Evolutionary conservation across 2,329 filamentous ascomycete species (phyloP), one percentile per base, ranked within the genome.

Genomic region (Falciphora oryzae): DNA sequence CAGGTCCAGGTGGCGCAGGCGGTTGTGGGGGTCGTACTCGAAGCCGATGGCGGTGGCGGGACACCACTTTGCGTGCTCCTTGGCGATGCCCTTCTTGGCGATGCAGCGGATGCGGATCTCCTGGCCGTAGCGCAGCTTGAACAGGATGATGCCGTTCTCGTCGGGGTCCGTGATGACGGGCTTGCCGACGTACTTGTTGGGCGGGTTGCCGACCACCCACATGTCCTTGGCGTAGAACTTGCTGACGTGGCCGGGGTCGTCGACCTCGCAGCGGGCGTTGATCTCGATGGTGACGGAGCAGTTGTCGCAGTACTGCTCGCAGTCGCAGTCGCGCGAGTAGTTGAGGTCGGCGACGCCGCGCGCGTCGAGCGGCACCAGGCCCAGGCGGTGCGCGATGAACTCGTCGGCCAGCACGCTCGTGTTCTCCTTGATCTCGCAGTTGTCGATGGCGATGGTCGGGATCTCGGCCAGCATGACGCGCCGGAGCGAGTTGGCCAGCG

Each of bases 61-160:
- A 72, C 92, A 91, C 95, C 95, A 99, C 78, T 99, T 99, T 13
- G 95, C 92, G 77, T 99, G 95, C 76, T 99, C 95, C 82, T 99
- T 99, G 53, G 94, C 93, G 69, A 98, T 98, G 1, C 95, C 95
- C 83, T 98, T 98, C 83, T 97, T 97, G 62, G 94, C 95, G 69
- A 97, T 90, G 74, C 94, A 98, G 67, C 86, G 91, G 73, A 99
- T 86, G 75, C 92, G 89, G 66, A 99, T 80, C 77, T 97, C 93
- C 78, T 99, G 95, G 2, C 90, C 92, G 73, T 89, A 90, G 65
- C 94, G 85, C 73, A 99, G 80, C 82, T 98, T 98, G 72, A 90
- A 91, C 69, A 99, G 94, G 70, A 98, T 83, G 59, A 90, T 86
- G 1, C 95, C 95, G 65, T 90, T 86, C 14, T 89, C 88, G 62